phyloP scores from a whole-genome alignment of 2,329 filamentous ascomycete species.

The Botrytis galanthina region DNA sequence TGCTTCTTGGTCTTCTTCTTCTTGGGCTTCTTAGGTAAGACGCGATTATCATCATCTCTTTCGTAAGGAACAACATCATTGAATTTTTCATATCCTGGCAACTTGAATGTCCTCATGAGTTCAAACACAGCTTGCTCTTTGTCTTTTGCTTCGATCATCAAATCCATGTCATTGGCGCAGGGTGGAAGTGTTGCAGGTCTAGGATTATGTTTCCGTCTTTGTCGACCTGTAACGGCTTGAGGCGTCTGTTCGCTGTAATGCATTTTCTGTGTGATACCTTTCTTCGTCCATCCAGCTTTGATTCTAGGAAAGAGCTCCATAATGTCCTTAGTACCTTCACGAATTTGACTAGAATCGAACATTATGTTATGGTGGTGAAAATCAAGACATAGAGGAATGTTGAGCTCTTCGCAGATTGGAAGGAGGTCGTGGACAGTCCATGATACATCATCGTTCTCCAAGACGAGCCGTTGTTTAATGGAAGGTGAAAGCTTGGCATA shows the following conservation, averaged over 20 bases:
- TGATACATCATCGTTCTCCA: conserved; percentile 92
- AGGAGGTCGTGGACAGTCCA: conserved; percentile 92
- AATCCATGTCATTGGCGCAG: conserved; percentile 77
- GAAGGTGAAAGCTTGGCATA: conserved; percentile 58
- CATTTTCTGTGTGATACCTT: conserved; percentile 90
- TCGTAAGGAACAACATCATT: conserved; percentile 76
- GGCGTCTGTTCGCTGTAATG: conserved; percentile 85
- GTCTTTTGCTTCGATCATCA: conserved; percentile 99
- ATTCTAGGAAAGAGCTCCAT: conserved; percentile 73
- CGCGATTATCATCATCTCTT: conserved; percentile 71
- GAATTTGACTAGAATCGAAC: conserved; percentile 68
- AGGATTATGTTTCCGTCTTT: conserved; percentile 81
- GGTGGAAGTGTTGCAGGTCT: conserved; percentile 79
- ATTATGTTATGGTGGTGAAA: conserved; percentile 96
- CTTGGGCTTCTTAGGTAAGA: conserved; percentile 47
- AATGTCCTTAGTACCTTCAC: conserved; percentile 84
- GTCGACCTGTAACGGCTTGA: conserved; percentile 71
- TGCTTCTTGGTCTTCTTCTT: conserved; percentile 45
- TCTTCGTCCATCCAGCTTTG: conserved; percentile 76
- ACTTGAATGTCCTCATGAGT: conserved; percentile 81
- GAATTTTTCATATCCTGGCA: conserved; percentile 75
- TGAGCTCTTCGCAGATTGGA: conserved; percentile 87
- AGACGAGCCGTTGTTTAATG: conserved; percentile 76
- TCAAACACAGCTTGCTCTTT: conserved; percentile 97
- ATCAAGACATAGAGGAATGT: conserved; percentile 88